Evolutionary conservation across 2,329 filamentous ascomycete genomes (phyloP).

Genomic region (Fusarium foetens): DNA sequence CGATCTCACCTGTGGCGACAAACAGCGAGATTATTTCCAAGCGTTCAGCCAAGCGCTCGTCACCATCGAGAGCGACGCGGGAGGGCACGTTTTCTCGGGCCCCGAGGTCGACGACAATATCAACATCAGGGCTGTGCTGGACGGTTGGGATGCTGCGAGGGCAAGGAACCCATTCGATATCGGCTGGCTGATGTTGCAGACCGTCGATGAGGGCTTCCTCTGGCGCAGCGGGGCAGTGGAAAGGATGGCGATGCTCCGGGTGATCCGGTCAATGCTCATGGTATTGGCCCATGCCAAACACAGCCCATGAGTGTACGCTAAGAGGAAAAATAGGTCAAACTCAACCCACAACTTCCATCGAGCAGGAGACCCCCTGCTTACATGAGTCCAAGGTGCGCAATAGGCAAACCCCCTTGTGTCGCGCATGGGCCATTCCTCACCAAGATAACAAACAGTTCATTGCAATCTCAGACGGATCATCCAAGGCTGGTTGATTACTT

Average conservation of each 20-base stretch:
- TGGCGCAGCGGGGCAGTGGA: background rate
- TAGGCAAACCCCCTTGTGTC: fast-evolving
- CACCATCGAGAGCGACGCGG: background rate
- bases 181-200: background rate
- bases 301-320: background rate
- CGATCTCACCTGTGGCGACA: background rate
- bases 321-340: background rate
- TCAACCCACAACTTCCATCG: background rate
- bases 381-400: background rate
- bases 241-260: background rate
- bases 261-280: background rate
- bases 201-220: background rate
- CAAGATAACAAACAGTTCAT: background rate
- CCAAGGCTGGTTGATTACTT: background rate
- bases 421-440: fast-evolving
- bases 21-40: background rate
- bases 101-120: background rate
- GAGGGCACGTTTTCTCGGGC: background rate
- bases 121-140: fast-evolving
- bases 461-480: fast-evolving
- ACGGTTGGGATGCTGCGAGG: background rate
- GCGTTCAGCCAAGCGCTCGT: background rate
- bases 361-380: background rate
- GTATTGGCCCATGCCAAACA: fast-evolving
- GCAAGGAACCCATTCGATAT: background rate